These are phyloP conservation scores for Microsporum canis DNA, from an alignment of 2,329 filamentous ascomycete species.

Conservation along the genomic window DNA sequence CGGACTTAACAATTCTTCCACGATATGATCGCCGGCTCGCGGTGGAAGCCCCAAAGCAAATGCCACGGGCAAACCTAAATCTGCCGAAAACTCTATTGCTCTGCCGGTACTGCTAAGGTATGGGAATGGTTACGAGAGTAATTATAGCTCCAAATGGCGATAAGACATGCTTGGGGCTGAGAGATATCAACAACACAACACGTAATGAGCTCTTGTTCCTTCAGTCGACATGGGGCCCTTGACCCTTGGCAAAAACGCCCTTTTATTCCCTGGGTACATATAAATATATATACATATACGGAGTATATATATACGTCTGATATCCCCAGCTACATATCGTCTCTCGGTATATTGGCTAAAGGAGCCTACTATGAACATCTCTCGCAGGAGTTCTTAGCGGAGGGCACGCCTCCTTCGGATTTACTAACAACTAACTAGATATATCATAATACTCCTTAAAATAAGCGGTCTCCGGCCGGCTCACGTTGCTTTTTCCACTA, in stretches of 20 bases:
- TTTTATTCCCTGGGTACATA: not conserved
- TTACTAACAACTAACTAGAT: not conserved
- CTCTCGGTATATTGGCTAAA: not conserved
- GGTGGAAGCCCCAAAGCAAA: not conserved
- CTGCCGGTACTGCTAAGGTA: slow-evolving; percentile 3
- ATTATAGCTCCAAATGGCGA: not conserved
- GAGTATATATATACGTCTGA: not conserved
- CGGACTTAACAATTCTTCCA: not conserved
- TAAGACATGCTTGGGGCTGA: not conserved
- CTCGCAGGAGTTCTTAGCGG: not conserved
- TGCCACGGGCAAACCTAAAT: slow-evolving; percentile 5
- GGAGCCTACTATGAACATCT: not conserved
- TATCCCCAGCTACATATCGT: not conserved
- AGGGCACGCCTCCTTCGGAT: not conserved
- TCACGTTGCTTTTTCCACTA: not conserved
- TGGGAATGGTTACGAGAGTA: not conserved
- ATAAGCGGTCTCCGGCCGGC: not conserved
- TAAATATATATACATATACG: not conserved
- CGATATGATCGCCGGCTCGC: not conserved
- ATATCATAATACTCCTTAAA: not conserved
- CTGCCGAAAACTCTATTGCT: slow-evolving; percentile 4
- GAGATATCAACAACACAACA: not conserved
- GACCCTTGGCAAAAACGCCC: not conserved
- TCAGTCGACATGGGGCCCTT: not conserved
- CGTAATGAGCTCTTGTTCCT: not conserved